These are phyloP conservation scores for Xylariaceae sp. DNA, from an alignment of 2,329 filamentous ascomycete genomes.

Conservation along the genomic window DNA sequence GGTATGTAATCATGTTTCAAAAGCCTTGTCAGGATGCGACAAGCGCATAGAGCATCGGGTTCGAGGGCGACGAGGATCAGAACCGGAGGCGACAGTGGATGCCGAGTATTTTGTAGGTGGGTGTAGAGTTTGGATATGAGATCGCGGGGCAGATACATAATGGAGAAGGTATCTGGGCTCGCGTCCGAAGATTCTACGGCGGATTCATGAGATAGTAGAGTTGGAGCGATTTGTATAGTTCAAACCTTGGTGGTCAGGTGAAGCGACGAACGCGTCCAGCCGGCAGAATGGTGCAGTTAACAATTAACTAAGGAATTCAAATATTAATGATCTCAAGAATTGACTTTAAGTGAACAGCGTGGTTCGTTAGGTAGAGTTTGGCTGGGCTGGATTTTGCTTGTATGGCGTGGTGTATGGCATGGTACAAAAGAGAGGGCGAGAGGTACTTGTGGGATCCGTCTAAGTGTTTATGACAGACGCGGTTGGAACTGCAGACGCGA, in stretches of 20 bases:
- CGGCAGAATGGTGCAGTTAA: not conserved
- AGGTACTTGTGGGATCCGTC: constrained; percentile 23
- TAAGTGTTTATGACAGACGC: constrained; percentile 35
- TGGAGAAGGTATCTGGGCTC: constrained; percentile 42
- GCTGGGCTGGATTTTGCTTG: constrained; percentile 3
- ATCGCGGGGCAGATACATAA: constrained; percentile 93
- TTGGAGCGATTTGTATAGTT: not conserved
- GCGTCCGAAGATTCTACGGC: constrained; percentile 40
- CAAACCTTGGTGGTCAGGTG: not conserved
- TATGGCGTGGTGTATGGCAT: constrained; percentile 8
- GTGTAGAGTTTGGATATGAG: constrained; percentile 91
- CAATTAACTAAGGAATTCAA: constrained; percentile 4
- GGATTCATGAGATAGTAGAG: constrained; percentile 42
- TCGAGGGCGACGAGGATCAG: constrained; percentile 92
- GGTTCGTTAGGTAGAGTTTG: not conserved
- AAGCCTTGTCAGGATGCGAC: constrained; percentile 90
- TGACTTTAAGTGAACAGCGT: constrained; percentile 22
- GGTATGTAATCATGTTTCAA: constrained; percentile 97
- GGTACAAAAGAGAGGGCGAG: not conserved
- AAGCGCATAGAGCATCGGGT: constrained; percentile 93
- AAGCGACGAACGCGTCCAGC: constrained; percentile 6
- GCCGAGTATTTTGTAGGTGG: constrained; percentile 83
- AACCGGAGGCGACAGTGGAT: constrained; percentile 89
- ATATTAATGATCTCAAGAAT: constrained; percentile 27
- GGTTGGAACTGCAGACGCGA: constrained; percentile 31